phyloP scores from a whole-genome alignment of 352 stramenopile species.

The Peronosclerospora sorghi region DNA sequence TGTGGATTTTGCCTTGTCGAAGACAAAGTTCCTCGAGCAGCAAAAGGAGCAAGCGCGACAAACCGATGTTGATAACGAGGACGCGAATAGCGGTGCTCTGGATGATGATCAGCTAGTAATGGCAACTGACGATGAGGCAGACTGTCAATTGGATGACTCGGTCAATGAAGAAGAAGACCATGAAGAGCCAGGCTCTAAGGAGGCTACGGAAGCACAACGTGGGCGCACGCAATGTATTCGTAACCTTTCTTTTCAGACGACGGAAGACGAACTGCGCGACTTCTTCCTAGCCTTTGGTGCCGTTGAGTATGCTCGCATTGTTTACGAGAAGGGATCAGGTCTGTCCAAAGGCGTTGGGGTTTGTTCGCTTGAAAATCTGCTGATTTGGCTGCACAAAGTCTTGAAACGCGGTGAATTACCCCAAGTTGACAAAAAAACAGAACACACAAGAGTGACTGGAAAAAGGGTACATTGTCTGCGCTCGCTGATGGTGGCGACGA shows the following conservation, averaged over 20 bases:
- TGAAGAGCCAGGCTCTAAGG: conserved; percentile 20
- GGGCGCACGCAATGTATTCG: conserved; percentile 77
- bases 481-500: conserved; percentile 50
- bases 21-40: conserved; percentile 69
- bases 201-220: conserved; percentile 66
- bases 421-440: conserved; percentile 28
- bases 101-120: conserved; percentile 45
- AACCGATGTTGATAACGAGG: conserved; percentile 29
- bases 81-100: conserved; percentile 27
- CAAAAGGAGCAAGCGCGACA: conserved; percentile 46
- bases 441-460: conserved; percentile 48
- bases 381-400: conserved; percentile 39
- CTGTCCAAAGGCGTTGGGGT: conserved; percentile 76
- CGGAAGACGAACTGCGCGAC: conserved; percentile 50
- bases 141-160: conserved; percentile 15
- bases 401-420: conserved; percentile 40
- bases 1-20: conserved; percentile 76
- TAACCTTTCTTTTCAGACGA: conserved; percentile 80
- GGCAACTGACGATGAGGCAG: conserved; percentile 30
- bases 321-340: conserved; percentile 68
- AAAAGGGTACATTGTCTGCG: conserved; percentile 50
- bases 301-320: conserved; percentile 73
- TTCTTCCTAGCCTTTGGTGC: conserved; percentile 66
- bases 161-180: conserved; percentile 21
- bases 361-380: conserved; percentile 67